Evolutionary conservation across 805 yeast genomes (phyloP).

Genomic region (Brettanomyces anomalus): DNA sequence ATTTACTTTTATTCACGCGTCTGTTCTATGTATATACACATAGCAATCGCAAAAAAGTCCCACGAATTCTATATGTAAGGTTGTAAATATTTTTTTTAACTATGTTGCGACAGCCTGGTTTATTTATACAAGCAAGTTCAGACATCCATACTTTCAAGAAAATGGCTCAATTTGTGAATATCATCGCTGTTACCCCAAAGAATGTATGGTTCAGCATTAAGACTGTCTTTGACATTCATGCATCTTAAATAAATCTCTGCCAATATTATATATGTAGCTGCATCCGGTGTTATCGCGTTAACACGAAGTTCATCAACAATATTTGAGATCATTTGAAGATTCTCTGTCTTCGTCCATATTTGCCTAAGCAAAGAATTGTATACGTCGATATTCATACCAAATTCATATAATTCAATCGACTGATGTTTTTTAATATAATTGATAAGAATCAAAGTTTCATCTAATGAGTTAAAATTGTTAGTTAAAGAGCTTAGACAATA

Average conservation of each 20-base stretch:
- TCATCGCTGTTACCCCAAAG: constrained; percentile 22
- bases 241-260: constrained; percentile 20
- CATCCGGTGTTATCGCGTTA: constrained; percentile 24
- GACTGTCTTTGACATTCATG: constrained; percentile 18
- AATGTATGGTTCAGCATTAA: constrained; percentile 17
- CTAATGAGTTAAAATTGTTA: constrained; percentile 21
- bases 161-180: constrained; percentile 18
- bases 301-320: constrained; percentile 21
- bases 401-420: constrained; percentile 22
- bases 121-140: too few relatives aligned
- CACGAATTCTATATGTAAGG: too few relatives aligned
- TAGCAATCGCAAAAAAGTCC: too few relatives aligned
- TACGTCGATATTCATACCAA: constrained; percentile 22
- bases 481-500: constrained; percentile 23
- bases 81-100: too few relatives aligned
- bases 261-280: constrained; percentile 19
- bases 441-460: constrained; percentile 15
- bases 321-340: constrained; percentile 15
- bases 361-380: constrained; percentile 21
- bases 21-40: too few relatives aligned
- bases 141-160: constrained; percentile 2
- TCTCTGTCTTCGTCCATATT: constrained; percentile 21
- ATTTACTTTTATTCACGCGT: too few relatives aligned
- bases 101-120: too few relatives aligned
- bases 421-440: constrained; percentile 19